Base-by-base conservation (phyloP, 257 asterid species). In the Jacaranda mimosifolia region DNA sequence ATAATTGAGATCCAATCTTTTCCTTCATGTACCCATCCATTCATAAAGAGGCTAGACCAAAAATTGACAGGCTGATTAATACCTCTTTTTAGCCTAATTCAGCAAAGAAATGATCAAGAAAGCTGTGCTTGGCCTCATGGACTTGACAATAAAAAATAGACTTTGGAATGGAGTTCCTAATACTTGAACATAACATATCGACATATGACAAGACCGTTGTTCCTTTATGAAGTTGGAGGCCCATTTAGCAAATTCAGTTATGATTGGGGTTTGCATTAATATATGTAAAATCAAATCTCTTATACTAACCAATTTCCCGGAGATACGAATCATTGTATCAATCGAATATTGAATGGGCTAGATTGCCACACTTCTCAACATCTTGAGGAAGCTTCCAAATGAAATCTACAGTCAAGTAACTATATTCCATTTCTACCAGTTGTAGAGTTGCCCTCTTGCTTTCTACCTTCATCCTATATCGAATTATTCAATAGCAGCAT, bases 371-470 rank as follows among this genome's bases (percentile, higher is more conserved):
- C 94, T 96, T 93, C 88, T 96, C 99, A 13, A 88, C 89, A 87
- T 96, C 99, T 79, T 96, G 99, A 68, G 99, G 99, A 83, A 96
- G 98, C 86, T 96, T 96, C 81, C 99, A 82, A 84, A 96, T 93
- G 89, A 96, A 96, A 80, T 93, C 97, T 46, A 91, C 97, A 14
- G 99, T 96, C 38, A 96, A 74, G 88, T 96, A 96, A 85, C 97
- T 84, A 49, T 80, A 81, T 85, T 96, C 98, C 99, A 96, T 96
- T 75, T 96, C 99, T 69, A 96, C 98, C 3, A 93, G 92, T 87
- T 93, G 99, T 18, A 96, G 75, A 74, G 97, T 88, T 45, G 99
- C 97, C 79, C 84, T 93, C 88, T 84, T 93, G 91, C 99, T 93
- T 76, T 96, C 99, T 60, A 89, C 99, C 85, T 92, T 91, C 98